Conservation (phyloP, 805 yeast genomes). For the Yarrowia sp. region DNA sequence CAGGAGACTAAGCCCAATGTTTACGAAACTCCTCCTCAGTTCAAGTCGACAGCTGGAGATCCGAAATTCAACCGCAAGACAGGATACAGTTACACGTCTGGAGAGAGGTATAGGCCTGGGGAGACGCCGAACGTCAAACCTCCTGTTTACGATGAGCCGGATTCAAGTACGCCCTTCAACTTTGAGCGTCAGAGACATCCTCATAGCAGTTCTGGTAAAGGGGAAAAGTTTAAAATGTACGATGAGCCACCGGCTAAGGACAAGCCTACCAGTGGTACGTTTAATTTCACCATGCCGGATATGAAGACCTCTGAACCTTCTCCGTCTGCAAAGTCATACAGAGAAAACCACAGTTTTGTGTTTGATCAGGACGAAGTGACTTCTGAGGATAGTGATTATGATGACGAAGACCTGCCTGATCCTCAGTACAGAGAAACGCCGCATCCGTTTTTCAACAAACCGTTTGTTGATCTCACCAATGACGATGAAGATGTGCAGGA, state of each 20-base stretch:
- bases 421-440: neutral
- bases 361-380: neutral
- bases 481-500: constrained; percentile 14
- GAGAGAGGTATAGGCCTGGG: neutral
- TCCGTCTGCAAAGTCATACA: neutral
- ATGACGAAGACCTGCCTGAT: neutral
- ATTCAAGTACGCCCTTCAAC: neutral
- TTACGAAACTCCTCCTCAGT: constrained; percentile 4
- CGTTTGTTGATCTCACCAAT: constrained; percentile 1
- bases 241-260: constrained; percentile 11
- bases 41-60: constrained; percentile 17
- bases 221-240: constrained; percentile 16
- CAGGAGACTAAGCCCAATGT: constrained; percentile 8
- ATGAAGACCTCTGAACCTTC: constrained; percentile 8
- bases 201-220: constrained; percentile 6
- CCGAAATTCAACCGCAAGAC: constrained; percentile 1
- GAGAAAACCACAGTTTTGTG: constrained; percentile 12
- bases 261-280: neutral
- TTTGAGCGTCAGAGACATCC: constrained; percentile 1
- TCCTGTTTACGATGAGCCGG: neutral
- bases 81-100: constrained; percentile 14
- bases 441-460: neutral
- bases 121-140: constrained; percentile 15
- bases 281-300: constrained; percentile 22
- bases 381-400: neutral